Evolutionary conservation across 176 grass and related monocot genomes (phyloP).

Genomic region (Olyra latifolia): DNA sequence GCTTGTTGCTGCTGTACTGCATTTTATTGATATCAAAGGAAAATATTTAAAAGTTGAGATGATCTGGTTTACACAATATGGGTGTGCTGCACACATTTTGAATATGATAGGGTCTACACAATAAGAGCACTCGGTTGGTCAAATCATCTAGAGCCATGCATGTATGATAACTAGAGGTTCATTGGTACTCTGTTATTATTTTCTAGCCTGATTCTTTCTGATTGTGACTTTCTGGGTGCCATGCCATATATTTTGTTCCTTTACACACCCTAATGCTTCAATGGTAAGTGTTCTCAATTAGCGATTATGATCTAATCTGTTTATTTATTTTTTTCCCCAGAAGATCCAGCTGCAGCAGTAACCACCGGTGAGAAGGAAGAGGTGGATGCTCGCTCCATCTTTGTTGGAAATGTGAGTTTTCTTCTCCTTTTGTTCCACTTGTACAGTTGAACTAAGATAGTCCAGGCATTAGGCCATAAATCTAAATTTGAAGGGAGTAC

Average conservation of each 20-base stretch:
- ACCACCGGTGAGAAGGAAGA: conserved; percentile 56
- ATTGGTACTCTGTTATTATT: too few relatives aligned
- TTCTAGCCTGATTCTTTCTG: not conserved
- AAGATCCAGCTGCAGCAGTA: conserved; percentile 31
- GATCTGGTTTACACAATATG: not conserved
- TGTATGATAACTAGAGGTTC: too few relatives aligned
- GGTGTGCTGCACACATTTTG: too few relatives aligned
- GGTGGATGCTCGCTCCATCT: conserved; percentile 80
- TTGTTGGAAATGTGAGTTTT: conserved; percentile 81
- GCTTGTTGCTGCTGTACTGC: not conserved
- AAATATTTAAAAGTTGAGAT: not conserved
- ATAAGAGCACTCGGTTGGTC: too few relatives aligned
- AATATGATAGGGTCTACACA: too few relatives aligned
- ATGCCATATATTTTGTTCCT: not conserved
- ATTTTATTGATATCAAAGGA: not conserved
- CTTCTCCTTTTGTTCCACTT: conserved; percentile 22
- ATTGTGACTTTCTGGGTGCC: not conserved
- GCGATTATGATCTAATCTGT: not conserved
- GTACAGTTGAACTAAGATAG: not conserved
- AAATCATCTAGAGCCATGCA: too few relatives aligned
- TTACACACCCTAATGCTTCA: not conserved
- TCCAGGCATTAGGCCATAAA: conserved; percentile 12
- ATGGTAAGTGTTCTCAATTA: not conserved
- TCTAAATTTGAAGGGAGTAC: not conserved
- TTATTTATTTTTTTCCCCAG: conserved; percentile 6